Conservation (phyloP, 345 rosid genomes). For the Linum tenue region DNA sequence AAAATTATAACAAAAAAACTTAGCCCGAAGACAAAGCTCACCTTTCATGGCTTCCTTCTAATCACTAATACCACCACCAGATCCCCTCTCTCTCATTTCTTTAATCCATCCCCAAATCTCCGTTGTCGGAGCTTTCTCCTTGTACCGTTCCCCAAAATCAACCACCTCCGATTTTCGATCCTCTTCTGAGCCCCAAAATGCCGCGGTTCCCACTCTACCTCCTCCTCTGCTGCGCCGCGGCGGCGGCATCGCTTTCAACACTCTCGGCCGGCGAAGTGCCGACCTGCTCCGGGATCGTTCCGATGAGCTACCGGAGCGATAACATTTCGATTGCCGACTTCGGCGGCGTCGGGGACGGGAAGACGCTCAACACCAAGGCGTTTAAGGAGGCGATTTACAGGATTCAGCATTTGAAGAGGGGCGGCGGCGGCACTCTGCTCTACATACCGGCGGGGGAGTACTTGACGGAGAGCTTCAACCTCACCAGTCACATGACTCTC, state of each 20-base stretch:
- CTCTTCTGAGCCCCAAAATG: constrained; percentile 16
- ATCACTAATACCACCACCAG: background rate
- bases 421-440: constrained; percentile 78
- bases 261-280: constrained; percentile 18
- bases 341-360: constrained; percentile 87
- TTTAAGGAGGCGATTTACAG: constrained; percentile 72
- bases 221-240: constrained; percentile 14
- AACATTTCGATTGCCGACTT: constrained; percentile 66
- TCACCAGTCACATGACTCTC: constrained; percentile 92
- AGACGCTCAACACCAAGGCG: constrained; percentile 63
- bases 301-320: constrained; percentile 52
- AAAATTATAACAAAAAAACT: no score
- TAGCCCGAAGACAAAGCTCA: no score
- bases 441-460: constrained; percentile 82
- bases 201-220: constrained; percentile 15
- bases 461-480: constrained; percentile 67
- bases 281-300: constrained; percentile 82
- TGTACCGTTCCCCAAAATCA: background rate
- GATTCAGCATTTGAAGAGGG: constrained; percentile 57
- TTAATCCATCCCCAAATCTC: background rate
- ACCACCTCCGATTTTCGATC: background rate
- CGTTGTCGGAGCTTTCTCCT: background rate
- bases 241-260: constrained; percentile 10
- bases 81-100: background rate
- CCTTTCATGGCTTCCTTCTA: background rate